phyloP scores from a whole-genome alignment of 306 rosid species.

The Prunus mira region DNA sequence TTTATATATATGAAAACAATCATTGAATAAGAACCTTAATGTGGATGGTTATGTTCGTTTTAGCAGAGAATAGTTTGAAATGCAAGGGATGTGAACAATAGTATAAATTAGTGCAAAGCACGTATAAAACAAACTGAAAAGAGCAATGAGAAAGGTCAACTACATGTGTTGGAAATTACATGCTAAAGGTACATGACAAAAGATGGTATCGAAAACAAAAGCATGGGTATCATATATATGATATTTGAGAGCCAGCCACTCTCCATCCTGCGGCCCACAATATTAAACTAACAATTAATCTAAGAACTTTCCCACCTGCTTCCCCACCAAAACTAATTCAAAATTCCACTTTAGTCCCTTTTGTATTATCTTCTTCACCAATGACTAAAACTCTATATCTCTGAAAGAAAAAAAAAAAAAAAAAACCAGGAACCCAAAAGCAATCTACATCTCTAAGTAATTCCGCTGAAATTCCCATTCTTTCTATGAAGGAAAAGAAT shows the following conservation, averaged over 20 bases:
- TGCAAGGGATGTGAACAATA: background rate
- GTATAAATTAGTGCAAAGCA: background rate
- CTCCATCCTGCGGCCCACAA: constrained; percentile 22
- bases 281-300: constrained; percentile 13
- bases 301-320: constrained; percentile 35
- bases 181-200: constrained; percentile 16
- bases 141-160: constrained; percentile 4
- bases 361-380: background rate
- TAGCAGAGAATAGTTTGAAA: background rate
- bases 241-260: constrained; percentile 12
- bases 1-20: no score
- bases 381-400: background rate
- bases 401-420: no score
- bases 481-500: constrained; percentile 9
- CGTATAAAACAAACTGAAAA: background rate
- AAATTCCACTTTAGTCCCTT: constrained; percentile 12
- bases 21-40: no score
- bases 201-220: constrained; percentile 17
- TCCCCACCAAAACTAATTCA: constrained; percentile 21
- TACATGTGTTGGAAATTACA: constrained; percentile 6
- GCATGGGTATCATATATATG: background rate
- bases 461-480: background rate
- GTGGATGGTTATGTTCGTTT: no score
- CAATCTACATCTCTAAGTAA: background rate
- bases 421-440: background rate